Evolutionary conservation across 1,284 basidiomycete species (phyloP).

Genomic region (Moesziomyces parantarcticus): DNA sequence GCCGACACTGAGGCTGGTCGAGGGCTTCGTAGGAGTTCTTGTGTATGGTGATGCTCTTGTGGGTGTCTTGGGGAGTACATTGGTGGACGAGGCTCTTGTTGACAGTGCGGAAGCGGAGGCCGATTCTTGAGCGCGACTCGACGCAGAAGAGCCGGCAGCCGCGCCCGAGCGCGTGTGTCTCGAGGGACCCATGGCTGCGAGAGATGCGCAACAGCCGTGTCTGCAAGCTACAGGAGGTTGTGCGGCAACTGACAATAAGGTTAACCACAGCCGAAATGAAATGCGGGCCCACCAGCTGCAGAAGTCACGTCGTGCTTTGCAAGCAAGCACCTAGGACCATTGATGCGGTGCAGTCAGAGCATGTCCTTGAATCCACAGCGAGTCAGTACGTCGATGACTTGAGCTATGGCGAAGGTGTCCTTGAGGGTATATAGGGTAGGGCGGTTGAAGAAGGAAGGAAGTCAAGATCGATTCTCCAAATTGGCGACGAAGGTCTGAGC

Average conservation of each 20-base stretch:
- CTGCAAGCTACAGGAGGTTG: conserved; percentile 5
- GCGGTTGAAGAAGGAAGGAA: no score
- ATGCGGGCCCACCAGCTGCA: conserved; percentile 1
- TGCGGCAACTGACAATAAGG: conserved; percentile 11
- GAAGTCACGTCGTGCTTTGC: conserved; percentile 7
- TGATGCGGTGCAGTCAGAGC: conserved; percentile 9
- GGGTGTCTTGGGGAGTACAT: conserved; percentile 17
- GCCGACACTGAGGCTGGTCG: conserved; percentile 18
- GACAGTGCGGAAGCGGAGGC: conserved; percentile 15
- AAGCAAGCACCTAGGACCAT: conserved; percentile 8
- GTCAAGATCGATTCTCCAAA: background rate
- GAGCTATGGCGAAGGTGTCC: no score
- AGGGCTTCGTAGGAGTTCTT: conserved; percentile 34
- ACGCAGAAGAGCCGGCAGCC: conserved; percentile 11
- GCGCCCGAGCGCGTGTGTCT: conserved; percentile 27
- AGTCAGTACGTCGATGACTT: no score
- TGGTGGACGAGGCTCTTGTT: conserved; percentile 3
- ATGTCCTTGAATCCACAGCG: conserved; percentile 5
- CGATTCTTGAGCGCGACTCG: conserved; percentile 14
- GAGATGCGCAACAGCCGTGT: background rate
- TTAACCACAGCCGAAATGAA: conserved; percentile 25
- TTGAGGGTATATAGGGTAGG: no score
- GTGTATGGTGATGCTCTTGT: conserved; percentile 36
- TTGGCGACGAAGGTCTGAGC: background rate
- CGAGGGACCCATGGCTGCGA: conserved; percentile 30